Evolutionary conservation across 164 flowering plant genomes (phyloP).

Genomic region (Akebia trifoliata): DNA sequence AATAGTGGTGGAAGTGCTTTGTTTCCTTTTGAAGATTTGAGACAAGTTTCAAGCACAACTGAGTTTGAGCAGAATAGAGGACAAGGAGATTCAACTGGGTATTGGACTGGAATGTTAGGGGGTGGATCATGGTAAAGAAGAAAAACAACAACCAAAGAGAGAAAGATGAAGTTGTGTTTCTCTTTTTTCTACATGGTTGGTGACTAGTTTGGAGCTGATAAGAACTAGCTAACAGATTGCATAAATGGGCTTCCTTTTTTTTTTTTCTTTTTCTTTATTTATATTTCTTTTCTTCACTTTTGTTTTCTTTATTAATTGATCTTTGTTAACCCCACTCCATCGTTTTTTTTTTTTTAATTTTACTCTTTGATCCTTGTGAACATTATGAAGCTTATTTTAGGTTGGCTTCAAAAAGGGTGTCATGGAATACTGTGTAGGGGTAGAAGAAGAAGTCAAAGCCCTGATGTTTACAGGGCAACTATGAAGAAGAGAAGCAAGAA

Average conservation of each 20-base stretch:
- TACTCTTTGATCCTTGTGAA: slow-evolving; percentile 14
- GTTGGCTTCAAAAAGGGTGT: slow-evolving; percentile 33
- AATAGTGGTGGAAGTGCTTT: slow-evolving; percentile 45
- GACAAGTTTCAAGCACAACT: slow-evolving; percentile 36
- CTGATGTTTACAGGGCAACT: slow-evolving; percentile 16
- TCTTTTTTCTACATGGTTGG: slow-evolving; percentile 12
- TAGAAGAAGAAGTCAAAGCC: slow-evolving; percentile 12
- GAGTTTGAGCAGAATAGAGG: slow-evolving; percentile 38
- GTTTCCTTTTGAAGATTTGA: slow-evolving; percentile 76
- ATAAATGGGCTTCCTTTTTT: slow-evolving; percentile 16
- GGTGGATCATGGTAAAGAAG: slow-evolving; percentile 71
- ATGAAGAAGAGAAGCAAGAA: background rate
- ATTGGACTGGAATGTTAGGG: slow-evolving; percentile 85
- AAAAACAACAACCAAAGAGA: background rate
- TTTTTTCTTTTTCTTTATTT: background rate
- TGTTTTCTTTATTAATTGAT: too few species aligned
- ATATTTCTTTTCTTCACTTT: too few species aligned
- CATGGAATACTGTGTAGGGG: slow-evolving; percentile 12
- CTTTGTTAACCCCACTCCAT: too few species aligned
- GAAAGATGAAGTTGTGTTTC: slow-evolving; percentile 9
- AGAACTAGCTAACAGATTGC: slow-evolving; percentile 26
- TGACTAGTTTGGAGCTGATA: slow-evolving; percentile 22
- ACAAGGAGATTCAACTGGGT: slow-evolving; percentile 63
- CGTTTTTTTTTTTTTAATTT: slow-evolving; percentile 11
- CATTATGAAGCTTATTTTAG: slow-evolving; percentile 32